A percentile compares a stretch with the other conserved stretches of the same genome.
These are phyloP conservation scores for Saccharomyces kudriavzevii DNA, from an alignment of 805 yeast genomes.

Conservation along the genomic window DNA sequence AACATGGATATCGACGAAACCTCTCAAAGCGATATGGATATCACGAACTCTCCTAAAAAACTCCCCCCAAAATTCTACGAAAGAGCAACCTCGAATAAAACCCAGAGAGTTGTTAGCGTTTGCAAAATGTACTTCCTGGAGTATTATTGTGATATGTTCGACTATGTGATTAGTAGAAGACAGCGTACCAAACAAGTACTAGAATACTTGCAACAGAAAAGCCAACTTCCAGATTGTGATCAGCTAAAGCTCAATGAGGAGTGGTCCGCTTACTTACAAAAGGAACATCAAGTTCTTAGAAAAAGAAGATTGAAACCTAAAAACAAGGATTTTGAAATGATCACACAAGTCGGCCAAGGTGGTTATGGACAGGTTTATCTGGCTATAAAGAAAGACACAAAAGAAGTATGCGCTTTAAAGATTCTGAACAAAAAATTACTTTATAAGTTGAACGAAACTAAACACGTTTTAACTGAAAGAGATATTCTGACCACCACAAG, in stretches of 20 bases:
- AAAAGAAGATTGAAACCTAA: conserved; percentile 86
- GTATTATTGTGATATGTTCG: conserved; percentile 92
- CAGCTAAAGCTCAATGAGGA: conserved; percentile 40
- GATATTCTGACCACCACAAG: conserved; percentile 94
- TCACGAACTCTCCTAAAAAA: conserved; percentile 30
- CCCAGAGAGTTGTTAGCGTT: conserved; percentile 79
- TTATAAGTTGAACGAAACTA: conserved; percentile 85
- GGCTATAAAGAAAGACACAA: conserved; percentile 88
- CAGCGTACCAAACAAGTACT: conserved; percentile 71
- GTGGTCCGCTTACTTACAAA: conserved; percentile 73
- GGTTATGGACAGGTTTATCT: conserved; percentile 98
- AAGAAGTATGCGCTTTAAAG: conserved; percentile 91
- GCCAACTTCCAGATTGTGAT: conserved; percentile 19
- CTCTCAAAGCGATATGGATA: conserved; percentile 15
- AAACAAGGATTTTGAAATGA: conserved; percentile 90
- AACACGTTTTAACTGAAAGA: conserved; percentile 92
- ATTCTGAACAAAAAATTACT: conserved; percentile 80
- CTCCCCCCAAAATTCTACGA: conserved; percentile 40
- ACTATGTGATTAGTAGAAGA: conserved; percentile 79
- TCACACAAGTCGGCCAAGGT: conserved; percentile 98
- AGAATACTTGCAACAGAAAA: conserved; percentile 38
- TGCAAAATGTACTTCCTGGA: conserved; percentile 91
- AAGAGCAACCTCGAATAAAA: conserved; percentile 63
- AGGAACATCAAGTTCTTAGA: conserved; percentile 78
- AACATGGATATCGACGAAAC: conserved; percentile 30